A percentile compares a stretch with the other conserved stretches of the same genome.
Evolutionary conservation across 2,329 filamentous ascomycete species (phyloP).

Genomic region (Talaromyces marneffei): DNA sequence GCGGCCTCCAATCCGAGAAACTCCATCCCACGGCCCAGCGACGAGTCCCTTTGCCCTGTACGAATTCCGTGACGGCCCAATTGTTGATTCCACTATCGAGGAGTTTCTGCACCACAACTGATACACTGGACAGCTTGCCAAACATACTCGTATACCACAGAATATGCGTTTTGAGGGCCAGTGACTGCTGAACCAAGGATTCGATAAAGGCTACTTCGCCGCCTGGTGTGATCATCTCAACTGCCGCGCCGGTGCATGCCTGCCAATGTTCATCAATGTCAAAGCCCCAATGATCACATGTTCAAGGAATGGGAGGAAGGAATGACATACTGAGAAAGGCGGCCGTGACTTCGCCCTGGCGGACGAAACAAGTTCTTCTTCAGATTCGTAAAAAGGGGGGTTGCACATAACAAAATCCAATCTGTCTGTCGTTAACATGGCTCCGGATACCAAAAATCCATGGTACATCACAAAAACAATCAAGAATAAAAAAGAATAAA

Average conservation of each 20-base stretch:
- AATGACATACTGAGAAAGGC: constrained; percentile 59
- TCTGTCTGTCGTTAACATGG: neutral
- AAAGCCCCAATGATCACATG: too few species aligned
- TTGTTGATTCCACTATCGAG: constrained; percentile 59
- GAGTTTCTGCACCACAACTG: constrained; percentile 55
- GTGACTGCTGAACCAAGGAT: constrained; percentile 65
- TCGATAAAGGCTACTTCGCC: constrained; percentile 72
- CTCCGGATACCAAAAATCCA: neutral
- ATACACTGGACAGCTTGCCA: constrained; percentile 68
- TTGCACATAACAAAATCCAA: constrained; percentile 89
- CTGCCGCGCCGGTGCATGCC: constrained; percentile 64
- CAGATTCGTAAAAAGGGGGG: constrained; percentile 84
- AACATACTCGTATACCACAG: constrained; percentile 92
- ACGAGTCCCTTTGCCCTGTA: constrained; percentile 70
- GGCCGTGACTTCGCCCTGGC: constrained; percentile 61
- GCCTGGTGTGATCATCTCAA: constrained; percentile 79
- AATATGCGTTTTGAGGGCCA: constrained; percentile 54
- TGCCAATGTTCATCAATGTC: constrained; percentile 14
- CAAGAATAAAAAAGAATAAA: constrained; percentile 19
- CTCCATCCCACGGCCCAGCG: constrained; percentile 90
- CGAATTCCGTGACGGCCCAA: constrained; percentile 73
- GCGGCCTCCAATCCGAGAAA: constrained; percentile 62
- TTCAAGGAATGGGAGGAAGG: too few species aligned
- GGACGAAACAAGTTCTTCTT: constrained; percentile 60
- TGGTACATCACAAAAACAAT: neutral